These are phyloP conservation scores for Ceratocystis albifundus DNA, from an alignment of 2,329 filamentous ascomycete genomes.

Conservation along the genomic window DNA sequence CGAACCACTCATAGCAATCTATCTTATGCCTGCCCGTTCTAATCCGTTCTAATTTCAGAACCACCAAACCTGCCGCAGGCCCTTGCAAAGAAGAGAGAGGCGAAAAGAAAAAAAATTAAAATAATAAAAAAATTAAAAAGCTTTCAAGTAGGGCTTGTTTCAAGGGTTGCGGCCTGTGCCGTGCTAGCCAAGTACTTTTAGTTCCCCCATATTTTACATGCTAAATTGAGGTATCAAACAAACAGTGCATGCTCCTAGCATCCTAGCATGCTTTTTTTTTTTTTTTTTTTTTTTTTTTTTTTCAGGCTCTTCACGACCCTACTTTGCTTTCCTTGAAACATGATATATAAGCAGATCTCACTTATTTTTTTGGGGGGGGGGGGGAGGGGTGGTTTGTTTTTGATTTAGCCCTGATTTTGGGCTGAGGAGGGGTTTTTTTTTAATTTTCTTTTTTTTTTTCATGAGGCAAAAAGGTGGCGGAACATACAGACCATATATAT, in stretches of 20 bases:
- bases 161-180: conserved; percentile 11
- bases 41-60: conserved; percentile 6
- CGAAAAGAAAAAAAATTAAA: background rate
- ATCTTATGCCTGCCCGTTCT: background rate
- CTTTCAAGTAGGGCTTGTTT: background rate
- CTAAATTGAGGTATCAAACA: background rate
- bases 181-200: conserved; percentile 6
- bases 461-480: background rate
- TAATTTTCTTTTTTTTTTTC: background rate
- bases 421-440: background rate
- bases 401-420: background rate
- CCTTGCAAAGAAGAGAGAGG: background rate
- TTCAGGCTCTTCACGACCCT: background rate
- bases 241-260: background rate
- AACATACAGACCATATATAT: no score
- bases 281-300: no score
- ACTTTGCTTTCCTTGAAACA: background rate
- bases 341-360: background rate
- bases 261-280: no score
- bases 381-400: no score
- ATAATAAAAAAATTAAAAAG: background rate
- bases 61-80: background rate
- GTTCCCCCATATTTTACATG: background rate
- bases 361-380: background rate
- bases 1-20: no score